Base-by-base conservation (phyloP, 2,329 filamentous ascomycete genomes). In the Cordyceps tenuipes region DNA sequence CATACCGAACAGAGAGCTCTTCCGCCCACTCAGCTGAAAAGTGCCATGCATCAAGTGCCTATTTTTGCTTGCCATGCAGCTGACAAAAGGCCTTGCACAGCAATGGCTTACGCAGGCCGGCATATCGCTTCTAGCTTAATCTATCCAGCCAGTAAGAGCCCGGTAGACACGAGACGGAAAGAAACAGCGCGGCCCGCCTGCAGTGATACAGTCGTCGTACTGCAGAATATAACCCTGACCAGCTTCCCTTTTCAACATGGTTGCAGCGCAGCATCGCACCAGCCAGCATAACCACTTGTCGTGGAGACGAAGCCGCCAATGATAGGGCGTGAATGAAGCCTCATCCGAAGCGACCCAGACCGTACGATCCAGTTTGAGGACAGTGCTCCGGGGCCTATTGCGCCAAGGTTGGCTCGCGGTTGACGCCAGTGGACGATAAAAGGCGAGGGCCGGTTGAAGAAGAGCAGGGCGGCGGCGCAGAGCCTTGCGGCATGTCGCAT, bases 91-190 rank as follows among this genome's bases (percentile, higher is more conserved):
- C n/a, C 36, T 43, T 51, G 54, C 47, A 43, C 36, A 17, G 47
- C 50, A 51, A 47, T 51, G 34, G 26, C 19, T 5, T 26, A 34
- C 36, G 21, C 26, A 23, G 3, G 9, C 31, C 5, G 9, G 21
- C 21, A 58, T 44, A 51, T 51, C 56, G 56, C 47, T 44, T 31
- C 47, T 51, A 58, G 48, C 47, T 51, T 51, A 58, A 58, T 58
- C 36, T 57, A 41, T 57, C 21, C 53, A 56, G 29, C 55, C 55
- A 57, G 46, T 57, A 46, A 51, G 36, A 41, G 31, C 15, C n/a
- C 31, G 15, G 19, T 15, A 41, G 46, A 57, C 44, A 46, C 29
- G 41, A 23, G 29, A 56, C 19, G 39, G 41, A 19, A 15, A 23
- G 23, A 23, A 15, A 36, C 10, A 49, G 13, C 46, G 26, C 4